A percentile compares a stretch with the other conserved stretches of the same genome.
phyloP scores from a whole-genome alignment of 306 rosid species.

The Hippophae tibetana region DNA sequence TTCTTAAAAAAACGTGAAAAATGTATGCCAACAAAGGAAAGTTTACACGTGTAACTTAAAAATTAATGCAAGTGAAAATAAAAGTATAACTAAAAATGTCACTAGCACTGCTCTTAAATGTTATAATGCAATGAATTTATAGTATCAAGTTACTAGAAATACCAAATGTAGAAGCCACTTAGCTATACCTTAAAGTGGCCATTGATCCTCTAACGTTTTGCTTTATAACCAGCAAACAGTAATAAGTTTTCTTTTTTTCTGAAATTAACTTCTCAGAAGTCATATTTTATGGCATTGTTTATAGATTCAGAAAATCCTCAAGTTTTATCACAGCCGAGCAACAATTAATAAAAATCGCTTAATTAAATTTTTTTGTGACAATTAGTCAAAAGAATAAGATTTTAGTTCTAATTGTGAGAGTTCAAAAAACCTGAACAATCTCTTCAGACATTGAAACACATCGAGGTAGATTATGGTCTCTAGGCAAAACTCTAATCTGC shows the following conservation, averaged over 20 bases:
- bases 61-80: too few relatives aligned
- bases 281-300: too few relatives aligned
- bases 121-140: too few relatives aligned
- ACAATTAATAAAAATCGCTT: too few relatives aligned
- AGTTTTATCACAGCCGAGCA: too few relatives aligned
- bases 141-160: not conserved
- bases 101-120: not conserved
- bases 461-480: conserved; percentile 89
- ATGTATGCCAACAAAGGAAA: too few relatives aligned
- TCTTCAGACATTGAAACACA: conserved; percentile 95
- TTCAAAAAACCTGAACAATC: conserved; percentile 86
- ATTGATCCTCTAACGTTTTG: conserved; percentile 3
- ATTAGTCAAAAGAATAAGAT: conserved; percentile 29
- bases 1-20: too few relatives aligned
- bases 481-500: conserved; percentile 90
- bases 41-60: too few relatives aligned
- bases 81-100: too few relatives aligned
- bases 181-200: not conserved
- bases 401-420: conserved; percentile 6
- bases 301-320: too few relatives aligned
- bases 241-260: conserved; percentile 6
- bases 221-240: conserved; percentile 5
- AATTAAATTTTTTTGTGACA: conserved; percentile 7
- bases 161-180: not conserved
- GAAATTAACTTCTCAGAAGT: not conserved